A percentile compares a stretch with the other conserved stretches of the same genome.
Evolutionary conservation across 208 protist species (phyloP).

Genomic region (Entamoeba invadens): DNA sequence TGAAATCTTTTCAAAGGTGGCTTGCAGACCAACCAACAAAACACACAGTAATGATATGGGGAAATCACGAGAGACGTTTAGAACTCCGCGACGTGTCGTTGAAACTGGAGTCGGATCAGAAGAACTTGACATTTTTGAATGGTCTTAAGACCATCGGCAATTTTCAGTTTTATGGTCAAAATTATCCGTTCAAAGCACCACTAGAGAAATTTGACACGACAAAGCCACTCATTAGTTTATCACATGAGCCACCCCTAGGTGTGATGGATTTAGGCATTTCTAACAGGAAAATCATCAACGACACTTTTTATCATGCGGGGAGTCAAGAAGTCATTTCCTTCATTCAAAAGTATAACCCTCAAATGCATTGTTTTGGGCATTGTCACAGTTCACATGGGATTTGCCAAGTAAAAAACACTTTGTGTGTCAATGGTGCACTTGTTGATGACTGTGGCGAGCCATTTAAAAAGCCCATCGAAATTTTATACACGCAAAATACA

Average conservation of each 20-base stretch:
- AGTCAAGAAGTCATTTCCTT: neutral
- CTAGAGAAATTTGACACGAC: neutral
- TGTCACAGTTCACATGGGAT: neutral
- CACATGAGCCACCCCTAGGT: neutral
- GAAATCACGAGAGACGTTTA: neutral
- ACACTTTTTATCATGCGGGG: neutral
- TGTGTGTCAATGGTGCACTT: neutral
- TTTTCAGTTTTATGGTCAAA: neutral
- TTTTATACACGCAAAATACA: neutral
- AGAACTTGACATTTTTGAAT: neutral
- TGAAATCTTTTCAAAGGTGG: neutral
- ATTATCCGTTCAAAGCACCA: neutral
- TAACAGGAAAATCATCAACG: neutral
- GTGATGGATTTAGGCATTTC: neutral
- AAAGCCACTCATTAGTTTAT: neutral
- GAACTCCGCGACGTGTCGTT: neutral
- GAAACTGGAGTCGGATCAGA: neutral
- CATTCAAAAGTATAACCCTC: neutral
- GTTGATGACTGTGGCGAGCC: neutral
- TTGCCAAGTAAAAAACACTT: neutral
- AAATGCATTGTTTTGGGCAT: neutral
- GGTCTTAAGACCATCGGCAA: neutral
- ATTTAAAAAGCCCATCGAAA: neutral
- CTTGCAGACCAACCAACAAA: neutral
- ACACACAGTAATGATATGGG: neutral